A percentile compares a stretch with the other conserved stretches of the same genome.
Conservation (phyloP, 345 rosid species). For the Anacardium occidentale region DNA sequence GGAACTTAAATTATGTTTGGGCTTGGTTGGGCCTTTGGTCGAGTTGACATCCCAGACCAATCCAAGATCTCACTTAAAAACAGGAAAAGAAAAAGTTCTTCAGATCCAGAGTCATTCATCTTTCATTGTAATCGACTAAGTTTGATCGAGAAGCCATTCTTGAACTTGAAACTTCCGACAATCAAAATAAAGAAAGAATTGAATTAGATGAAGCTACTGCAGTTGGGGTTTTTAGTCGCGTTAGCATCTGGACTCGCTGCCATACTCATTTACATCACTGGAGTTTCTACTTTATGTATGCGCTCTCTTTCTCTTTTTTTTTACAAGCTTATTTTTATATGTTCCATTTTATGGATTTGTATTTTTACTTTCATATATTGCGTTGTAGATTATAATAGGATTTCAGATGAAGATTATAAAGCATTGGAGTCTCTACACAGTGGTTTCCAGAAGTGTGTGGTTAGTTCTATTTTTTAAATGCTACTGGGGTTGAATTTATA, state of each 20-base stretch:
- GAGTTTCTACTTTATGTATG: constrained; percentile 68
- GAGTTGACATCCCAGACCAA: too few relatives aligned
- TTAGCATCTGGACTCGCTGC: constrained; percentile 66
- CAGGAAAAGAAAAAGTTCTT: too few relatives aligned
- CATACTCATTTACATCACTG: constrained; percentile 72
- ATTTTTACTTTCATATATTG: constrained; percentile 1
- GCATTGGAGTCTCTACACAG: constrained; percentile 66
- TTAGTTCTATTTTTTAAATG: too few relatives aligned
- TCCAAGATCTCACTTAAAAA: too few relatives aligned
- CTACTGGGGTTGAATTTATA: too few relatives aligned
- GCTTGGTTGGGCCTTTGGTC: too few relatives aligned
- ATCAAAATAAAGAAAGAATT: neutral
- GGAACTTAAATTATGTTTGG: too few relatives aligned
- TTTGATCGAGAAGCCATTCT: too few relatives aligned
- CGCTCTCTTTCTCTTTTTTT: constrained; percentile 1
- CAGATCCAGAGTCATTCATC: too few relatives aligned
- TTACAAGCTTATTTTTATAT: constrained; percentile 6
- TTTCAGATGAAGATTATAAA: constrained; percentile 61
- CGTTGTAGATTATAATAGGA: constrained; percentile 47
- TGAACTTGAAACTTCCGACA: too few relatives aligned
- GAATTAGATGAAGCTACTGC: constrained; percentile 65
- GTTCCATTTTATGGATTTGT: too few relatives aligned
- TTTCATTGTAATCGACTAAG: too few relatives aligned
- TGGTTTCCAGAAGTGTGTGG: constrained; percentile 86
- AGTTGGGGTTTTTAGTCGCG: constrained; percentile 52